phyloP scores from a whole-genome alignment of 768 basidiomycete species.

The Russula dissimulans region DNA sequence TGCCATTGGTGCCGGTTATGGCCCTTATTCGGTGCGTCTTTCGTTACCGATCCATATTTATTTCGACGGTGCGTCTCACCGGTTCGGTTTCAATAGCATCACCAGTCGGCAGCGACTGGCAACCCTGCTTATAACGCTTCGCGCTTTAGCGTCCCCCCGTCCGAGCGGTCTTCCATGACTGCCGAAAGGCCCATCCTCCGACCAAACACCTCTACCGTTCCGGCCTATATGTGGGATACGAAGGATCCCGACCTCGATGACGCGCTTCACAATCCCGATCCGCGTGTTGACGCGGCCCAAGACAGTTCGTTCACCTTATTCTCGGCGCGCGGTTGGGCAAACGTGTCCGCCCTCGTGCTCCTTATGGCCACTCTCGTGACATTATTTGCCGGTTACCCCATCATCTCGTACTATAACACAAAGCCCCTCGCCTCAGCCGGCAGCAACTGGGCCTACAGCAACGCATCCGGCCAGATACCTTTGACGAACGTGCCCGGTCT shows the following conservation, averaged over 20 bases:
- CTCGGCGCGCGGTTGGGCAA: conserved; percentile 76
- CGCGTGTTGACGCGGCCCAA: conserved; percentile 52
- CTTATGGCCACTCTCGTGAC: conserved; percentile 60
- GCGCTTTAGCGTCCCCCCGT: conserved; percentile 49
- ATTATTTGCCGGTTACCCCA: conserved; percentile 85
- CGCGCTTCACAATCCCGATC: conserved; percentile 80
- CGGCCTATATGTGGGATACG: conserved; percentile 65
- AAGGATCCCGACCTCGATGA: conserved; percentile 86
- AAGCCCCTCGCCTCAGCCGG: conserved; percentile 22
- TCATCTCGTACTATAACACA: conserved; percentile 47
- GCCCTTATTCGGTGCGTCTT: conserved; percentile 67
- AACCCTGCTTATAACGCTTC: conserved; percentile 38
- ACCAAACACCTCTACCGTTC: conserved; percentile 51
- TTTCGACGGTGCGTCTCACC: not conserved
- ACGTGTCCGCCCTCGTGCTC: conserved; percentile 62
- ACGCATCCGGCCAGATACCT: conserved; percentile 82
- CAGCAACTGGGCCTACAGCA: conserved; percentile 90
- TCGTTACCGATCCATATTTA: not conserved
- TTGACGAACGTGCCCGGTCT: conserved; percentile 58
- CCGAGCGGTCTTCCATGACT: conserved; percentile 35
- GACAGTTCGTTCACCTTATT: conserved; percentile 61
- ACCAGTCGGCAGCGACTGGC: conserved; percentile 34
- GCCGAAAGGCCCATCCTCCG: conserved; percentile 32
- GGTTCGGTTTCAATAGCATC: conserved; percentile 38
- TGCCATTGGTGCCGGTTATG: conserved; percentile 69